phyloP scores from a whole-genome alignment of 176 grass and related monocot species.

The Thinopyrum elongatum region DNA sequence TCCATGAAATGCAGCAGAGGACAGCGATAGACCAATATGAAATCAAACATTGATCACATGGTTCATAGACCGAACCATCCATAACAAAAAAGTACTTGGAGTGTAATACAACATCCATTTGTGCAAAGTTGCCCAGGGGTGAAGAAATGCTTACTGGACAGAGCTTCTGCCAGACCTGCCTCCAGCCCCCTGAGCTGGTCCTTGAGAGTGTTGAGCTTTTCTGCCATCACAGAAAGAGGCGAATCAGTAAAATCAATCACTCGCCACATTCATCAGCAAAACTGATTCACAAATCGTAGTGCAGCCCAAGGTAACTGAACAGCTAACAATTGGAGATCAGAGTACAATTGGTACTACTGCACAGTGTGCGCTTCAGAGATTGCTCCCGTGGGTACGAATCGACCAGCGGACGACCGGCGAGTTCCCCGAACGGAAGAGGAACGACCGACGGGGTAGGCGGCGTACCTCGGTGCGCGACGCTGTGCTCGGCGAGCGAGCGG shows the following conservation, averaged over 20 bases:
- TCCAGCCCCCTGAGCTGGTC: conserved; percentile 53
- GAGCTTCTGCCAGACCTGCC: conserved; percentile 32
- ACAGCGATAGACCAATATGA: background rate
- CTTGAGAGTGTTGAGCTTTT: conserved; percentile 43
- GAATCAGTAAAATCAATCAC: background rate
- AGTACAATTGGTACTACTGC: no score
- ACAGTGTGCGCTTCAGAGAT: no score
- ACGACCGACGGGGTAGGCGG: background rate
- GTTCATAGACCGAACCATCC: no score
- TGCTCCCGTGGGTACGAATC: no score
- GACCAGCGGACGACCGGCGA: background rate
- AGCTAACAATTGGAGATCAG: no score
- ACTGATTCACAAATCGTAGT: background rate
- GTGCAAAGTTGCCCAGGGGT: no score
- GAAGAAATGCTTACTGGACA: conserved; percentile 35
- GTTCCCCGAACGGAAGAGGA: background rate
- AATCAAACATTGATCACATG: no score
- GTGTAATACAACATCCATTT: no score
- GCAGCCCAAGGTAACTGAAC: background rate
- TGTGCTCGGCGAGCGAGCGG: conserved; percentile 44
- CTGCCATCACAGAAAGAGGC: conserved; percentile 27
- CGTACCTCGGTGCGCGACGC: conserved; percentile 50
- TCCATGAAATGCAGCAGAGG: background rate
- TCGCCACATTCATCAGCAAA: background rate
- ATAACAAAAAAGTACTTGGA: background rate